Base-by-base conservation (phyloP, 2,329 filamentous ascomycete genomes). In the Fusarium fujikuroi region DNA sequence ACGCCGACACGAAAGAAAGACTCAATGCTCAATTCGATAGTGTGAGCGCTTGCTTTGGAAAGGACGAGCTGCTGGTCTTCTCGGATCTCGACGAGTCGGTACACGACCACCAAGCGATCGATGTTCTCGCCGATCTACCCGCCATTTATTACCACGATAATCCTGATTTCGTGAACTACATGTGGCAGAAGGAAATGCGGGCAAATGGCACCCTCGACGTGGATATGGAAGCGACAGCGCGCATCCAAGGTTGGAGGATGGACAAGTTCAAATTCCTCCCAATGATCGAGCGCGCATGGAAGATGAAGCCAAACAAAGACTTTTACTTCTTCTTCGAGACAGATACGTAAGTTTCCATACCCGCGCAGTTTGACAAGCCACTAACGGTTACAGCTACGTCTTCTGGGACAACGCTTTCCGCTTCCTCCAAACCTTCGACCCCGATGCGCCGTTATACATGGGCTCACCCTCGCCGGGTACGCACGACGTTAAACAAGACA, bases 211-310 rank as follows among this genome's bases (percentile, higher is more conserved):
- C 79, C 18, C 74, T 83, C 7, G 79, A 80, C 21, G 61, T 66
- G 52, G 77, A 76, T 60, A 79, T 70, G 61, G 77, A 79, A 67
- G 76, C 75, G 19, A 80, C 73, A 32, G 71, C 60, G 79, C 81
- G 65, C 32, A 80, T 81, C 69, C 81, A 78, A 44, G 87, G 87
- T 5, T 89, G 87, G 87, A 83, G 79, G 32, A 81, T 89, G 50
- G 87, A 89, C 78, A 87, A 87, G 75, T 89, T 85, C 83, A 89
- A 89, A 77, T 89, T 89, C 69, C 76, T 89, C 36, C 86, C 87
- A 44, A 87, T 88, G 84, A 80, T 89, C 9, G 85, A 88, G 65
- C 79, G 84, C 34, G 85, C 87, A 2, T 87, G 86, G 79, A 79
- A 81, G 34, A 77, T 80, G 60, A 85, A 85, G 37, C 84, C 84